Conservation (phyloP, 208 protist species). For the Trypanosoma grayi region DNA sequence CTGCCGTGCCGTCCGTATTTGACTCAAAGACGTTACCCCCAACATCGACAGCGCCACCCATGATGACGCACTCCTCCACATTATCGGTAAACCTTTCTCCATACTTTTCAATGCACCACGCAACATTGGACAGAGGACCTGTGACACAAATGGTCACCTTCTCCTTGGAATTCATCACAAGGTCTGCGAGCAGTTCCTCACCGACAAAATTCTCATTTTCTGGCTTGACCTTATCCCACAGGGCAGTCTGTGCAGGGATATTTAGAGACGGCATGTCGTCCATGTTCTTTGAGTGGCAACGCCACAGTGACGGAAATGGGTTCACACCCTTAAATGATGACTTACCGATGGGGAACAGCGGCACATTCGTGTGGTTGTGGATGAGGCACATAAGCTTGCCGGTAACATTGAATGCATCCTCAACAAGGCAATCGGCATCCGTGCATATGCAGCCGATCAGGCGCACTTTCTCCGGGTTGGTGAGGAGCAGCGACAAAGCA, state of each 20-base stretch:
- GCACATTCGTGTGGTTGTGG: slow-evolving; percentile 35
- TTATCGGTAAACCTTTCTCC: slow-evolving; percentile 70
- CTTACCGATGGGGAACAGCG: slow-evolving; percentile 68
- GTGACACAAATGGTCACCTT: slow-evolving; percentile 89
- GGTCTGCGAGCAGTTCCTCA: slow-evolving; percentile 77
- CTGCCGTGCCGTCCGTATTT: slow-evolving; percentile 67
- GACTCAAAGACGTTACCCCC: slow-evolving; percentile 82
- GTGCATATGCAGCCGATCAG: slow-evolving; percentile 82
- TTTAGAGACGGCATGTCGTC: slow-evolving; percentile 84
- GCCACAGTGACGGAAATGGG: slow-evolving; percentile 83
- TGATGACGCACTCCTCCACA: slow-evolving; percentile 84
- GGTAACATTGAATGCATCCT: slow-evolving; percentile 64
- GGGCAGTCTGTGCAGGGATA: slow-evolving; percentile 41
- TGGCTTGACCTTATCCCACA: slow-evolving; percentile 45
- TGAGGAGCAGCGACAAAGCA: slow-evolving; percentile 67
- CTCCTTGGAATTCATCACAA: slow-evolving; percentile 65
- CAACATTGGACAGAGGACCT: slow-evolving; percentile 80
- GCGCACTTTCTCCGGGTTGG: slow-evolving; percentile 65
- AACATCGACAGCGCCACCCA: slow-evolving; percentile 85
- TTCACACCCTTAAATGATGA: slow-evolving; percentile 78
- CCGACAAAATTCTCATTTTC: slow-evolving; percentile 51
- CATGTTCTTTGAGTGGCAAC: slow-evolving; percentile 80
- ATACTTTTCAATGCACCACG: slow-evolving; percentile 83
- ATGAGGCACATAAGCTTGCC: slow-evolving; percentile 82
- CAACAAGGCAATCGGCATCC: slow-evolving; percentile 83